A percentile compares a stretch with the other conserved stretches of the same genome.
Conservation (phyloP, 768 basidiomycete species). For the Boletus vinaceobasis region DNA sequence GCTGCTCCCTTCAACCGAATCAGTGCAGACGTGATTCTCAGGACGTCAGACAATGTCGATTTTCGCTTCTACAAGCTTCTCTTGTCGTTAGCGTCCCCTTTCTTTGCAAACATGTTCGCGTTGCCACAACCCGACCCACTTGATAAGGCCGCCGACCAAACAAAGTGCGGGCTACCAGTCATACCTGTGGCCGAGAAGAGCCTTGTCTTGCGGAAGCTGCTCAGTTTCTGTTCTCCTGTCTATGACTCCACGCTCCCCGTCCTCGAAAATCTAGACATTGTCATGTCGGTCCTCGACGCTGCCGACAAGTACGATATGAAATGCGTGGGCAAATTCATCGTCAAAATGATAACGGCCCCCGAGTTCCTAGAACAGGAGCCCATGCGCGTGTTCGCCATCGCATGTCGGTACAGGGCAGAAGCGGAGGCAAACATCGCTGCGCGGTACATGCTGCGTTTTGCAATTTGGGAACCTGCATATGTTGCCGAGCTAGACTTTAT, state of each 20-base stretch:
- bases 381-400: constrained; percentile 37
- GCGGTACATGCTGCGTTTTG: constrained; percentile 34
- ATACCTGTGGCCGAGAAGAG: constrained; percentile 49
- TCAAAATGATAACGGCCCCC: constrained; percentile 31
- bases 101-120: constrained; percentile 55
- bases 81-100: constrained; percentile 53
- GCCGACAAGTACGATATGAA: constrained; percentile 53
- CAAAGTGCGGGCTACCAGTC: constrained; percentile 37
- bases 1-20: constrained; percentile 45
- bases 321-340: constrained; percentile 35
- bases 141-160: constrained; percentile 28
- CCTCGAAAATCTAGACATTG: constrained; percentile 38
- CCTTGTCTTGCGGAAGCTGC: constrained; percentile 38
- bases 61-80: constrained; percentile 56
- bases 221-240: constrained; percentile 49
- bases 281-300: constrained; percentile 42
- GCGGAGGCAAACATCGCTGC: constrained; percentile 36
- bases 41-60: constrained; percentile 48
- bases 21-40: constrained; percentile 51
- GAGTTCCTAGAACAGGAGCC: constrained; percentile 34
- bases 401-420: constrained; percentile 35
- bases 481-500: constrained; percentile 37
- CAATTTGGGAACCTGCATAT: constrained; percentile 32
- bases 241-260: constrained; percentile 33
- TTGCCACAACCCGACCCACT: constrained; percentile 41